Base-by-base conservation (phyloP, 768 basidiomycete genomes). In the Gymnopilus dilepis region DNA sequence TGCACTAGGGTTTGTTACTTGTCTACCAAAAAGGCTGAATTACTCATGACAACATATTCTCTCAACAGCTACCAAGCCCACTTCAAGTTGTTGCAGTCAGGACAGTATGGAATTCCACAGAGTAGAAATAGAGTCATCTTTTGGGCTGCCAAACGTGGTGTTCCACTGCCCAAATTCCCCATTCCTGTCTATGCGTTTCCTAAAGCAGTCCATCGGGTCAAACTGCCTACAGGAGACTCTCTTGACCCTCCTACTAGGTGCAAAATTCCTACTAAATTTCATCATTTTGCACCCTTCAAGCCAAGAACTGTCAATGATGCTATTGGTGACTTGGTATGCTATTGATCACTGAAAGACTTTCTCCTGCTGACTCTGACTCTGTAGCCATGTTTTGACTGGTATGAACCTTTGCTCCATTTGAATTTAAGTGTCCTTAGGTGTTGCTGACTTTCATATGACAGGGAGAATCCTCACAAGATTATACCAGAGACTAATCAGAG, bases 351-450 rank as follows among this genome's bases (percentile, higher is more conserved):
- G 22, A 1, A 26, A 43, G 2, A 47, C 34, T 37, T 62, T 17
- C 56, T 60, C 1, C 11, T 12, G n/a, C 13, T 43, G 31, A 63
- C 47, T 59, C 41, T 38, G 45, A 47, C 60, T 28, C 40, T 41
- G 6, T 43, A 91, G 87, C 86, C 86, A 30, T 76, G 73, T 1
- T 93, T 90, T 74, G 89, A 93, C 58, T 93, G 91, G 91, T 86
- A 59, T 59, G 74, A 63, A 4, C 40, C 26, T 17, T 7, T 11
- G 11, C 22, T 43, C 1, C n/a, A 48, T 31, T 4, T 51, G 41
- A 30, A 26, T 31, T 31, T 33, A 15, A n/a, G 53, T n/a, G 33
- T 43, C n/a, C 28, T 41, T 52, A 48, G 47, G 31, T 34, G 19
- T n/a, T 50, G 33, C 56, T 57, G 34, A 37, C 28, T 11, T 37